Conservation (phyloP, 306 rosid genomes). For the Vicia faba region DNA sequence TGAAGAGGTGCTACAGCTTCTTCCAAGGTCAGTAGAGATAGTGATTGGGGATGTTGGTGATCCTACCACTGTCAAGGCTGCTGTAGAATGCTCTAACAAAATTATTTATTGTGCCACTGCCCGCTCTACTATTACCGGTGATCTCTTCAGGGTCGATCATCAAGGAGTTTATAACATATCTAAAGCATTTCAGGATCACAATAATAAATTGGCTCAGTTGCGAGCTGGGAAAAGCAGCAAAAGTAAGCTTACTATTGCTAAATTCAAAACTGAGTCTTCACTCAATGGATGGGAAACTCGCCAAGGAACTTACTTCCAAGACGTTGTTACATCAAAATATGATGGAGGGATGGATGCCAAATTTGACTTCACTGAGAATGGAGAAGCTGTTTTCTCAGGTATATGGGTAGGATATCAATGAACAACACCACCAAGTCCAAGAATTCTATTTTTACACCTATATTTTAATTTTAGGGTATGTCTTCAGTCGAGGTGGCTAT, state of each 20-base stretch:
- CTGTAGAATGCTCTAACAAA: conserved; percentile 81
- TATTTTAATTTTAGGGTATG: conserved; percentile 65
- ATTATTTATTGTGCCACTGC: conserved; percentile 96
- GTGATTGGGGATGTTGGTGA: conserved; percentile 91
- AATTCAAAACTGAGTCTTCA: conserved; percentile 74
- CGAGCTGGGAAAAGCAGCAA: conserved; percentile 97
- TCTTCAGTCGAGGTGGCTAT: conserved; percentile 89
- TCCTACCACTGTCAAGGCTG: conserved; percentile 57
- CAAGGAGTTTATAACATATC: conserved; percentile 80
- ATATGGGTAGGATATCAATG: conserved; percentile 32
- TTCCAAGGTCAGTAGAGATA: conserved; percentile 91
- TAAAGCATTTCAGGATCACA: conserved; percentile 94
- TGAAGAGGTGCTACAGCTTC: conserved; percentile 64
- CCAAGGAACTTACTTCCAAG: conserved; percentile 90
- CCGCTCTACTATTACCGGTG: conserved; percentile 81
- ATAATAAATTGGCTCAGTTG: conserved; percentile 82
- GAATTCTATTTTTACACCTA: conserved; percentile 12
- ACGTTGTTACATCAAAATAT: conserved; percentile 79
- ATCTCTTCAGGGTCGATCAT: conserved; percentile 88
- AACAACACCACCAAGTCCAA: conserved; percentile 16
- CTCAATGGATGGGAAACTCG: conserved; percentile 84
- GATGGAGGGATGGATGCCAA: conserved; percentile 98
- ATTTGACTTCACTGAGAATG: conserved; percentile 76
- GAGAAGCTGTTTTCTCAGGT: conserved; percentile 87
- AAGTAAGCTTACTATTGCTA: conserved; percentile 78